phyloP scores from a whole-genome alignment of 208 protist genomes.

The Porcisia hertigi region DNA sequence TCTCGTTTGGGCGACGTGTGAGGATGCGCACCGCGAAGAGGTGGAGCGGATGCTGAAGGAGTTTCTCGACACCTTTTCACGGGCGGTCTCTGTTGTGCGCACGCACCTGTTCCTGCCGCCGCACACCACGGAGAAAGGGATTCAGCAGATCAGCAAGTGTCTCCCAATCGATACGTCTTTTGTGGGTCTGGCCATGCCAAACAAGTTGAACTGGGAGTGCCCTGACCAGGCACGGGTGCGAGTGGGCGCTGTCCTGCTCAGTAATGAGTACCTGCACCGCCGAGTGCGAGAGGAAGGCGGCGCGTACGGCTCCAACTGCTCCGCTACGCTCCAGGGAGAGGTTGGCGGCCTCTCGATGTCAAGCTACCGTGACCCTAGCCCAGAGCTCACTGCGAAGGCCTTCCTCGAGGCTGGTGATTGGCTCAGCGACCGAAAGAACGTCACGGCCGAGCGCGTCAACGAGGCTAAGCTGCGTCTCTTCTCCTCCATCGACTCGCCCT shows the following conservation, averaged over 20 bases:
- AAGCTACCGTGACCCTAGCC: conserved; percentile 89
- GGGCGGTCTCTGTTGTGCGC: conserved; percentile 4
- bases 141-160: conserved; percentile 35
- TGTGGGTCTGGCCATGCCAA: conserved; percentile 68
- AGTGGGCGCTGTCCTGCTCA: conserved; percentile 70
- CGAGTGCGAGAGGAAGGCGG: conserved; percentile 91
- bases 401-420: conserved; percentile 75
- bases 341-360: conserved; percentile 83
- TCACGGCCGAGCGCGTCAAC: conserved; percentile 62
- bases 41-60: conserved; percentile 50
- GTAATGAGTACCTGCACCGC: conserved; percentile 89
- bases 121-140: conserved; percentile 1
- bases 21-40: conserved; percentile 55
- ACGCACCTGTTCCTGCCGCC: conserved; percentile 36
- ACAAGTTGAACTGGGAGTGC: conserved; percentile 58
- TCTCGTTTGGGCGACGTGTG: conserved; percentile 86
- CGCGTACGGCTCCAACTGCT: conserved; percentile 77
- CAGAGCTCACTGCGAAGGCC: conserved; percentile 59
- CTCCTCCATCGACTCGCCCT: conserved; percentile 83
- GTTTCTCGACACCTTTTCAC: conserved; percentile 48
- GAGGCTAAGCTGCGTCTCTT: conserved; percentile 91
- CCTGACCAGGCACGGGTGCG: conserved; percentile 75
- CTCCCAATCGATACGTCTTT: conserved; percentile 89
- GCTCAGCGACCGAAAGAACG: conserved; percentile 57
- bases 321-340: conserved; percentile 72